Evolutionary conservation across 2,329 filamentous ascomycete species (phyloP).

Genomic region (Monilinia aucupariae): DNA sequence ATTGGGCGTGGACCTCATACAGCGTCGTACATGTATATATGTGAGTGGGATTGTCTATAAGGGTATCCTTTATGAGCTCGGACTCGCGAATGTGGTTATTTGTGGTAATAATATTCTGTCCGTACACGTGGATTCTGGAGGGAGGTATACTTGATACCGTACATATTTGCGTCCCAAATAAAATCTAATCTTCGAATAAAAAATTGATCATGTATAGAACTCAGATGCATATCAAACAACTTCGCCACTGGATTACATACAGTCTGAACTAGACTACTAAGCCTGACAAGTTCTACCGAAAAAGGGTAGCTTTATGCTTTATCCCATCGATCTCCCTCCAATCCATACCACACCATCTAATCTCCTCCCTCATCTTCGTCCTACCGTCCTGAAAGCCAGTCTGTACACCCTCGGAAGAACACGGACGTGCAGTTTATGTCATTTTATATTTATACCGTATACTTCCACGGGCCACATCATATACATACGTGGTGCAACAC

Average conservation of each 20-base stretch:
- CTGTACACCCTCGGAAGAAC: neutral
- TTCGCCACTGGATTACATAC: too few species aligned
- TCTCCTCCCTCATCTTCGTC: neutral
- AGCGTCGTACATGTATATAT: neutral
- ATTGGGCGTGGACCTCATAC: neutral
- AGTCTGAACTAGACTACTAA: too few species aligned
- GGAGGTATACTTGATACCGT: too few species aligned
- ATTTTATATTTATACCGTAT: too few species aligned
- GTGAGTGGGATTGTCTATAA: neutral
- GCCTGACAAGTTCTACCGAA: too few species aligned
- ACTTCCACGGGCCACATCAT: too few species aligned
- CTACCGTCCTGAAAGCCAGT: too few species aligned
- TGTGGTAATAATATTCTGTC: neutral
- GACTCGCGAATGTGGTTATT: neutral
- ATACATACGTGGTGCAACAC: neutral
- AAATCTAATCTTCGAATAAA: neutral
- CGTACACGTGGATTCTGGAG: too few species aligned
- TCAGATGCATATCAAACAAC: too few species aligned
- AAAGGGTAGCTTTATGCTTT: too few species aligned
- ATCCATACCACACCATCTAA: neutral
- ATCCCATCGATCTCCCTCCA: too few species aligned
- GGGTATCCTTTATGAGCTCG: neutral
- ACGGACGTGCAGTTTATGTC: neutral
- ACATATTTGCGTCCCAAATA: neutral
- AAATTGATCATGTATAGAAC: too few species aligned